Evolutionary conservation across 1,284 basidiomycete genomes (phyloP), one percentile per base, ranked within the genome.

Genomic region (Boletellus deceptivus): DNA sequence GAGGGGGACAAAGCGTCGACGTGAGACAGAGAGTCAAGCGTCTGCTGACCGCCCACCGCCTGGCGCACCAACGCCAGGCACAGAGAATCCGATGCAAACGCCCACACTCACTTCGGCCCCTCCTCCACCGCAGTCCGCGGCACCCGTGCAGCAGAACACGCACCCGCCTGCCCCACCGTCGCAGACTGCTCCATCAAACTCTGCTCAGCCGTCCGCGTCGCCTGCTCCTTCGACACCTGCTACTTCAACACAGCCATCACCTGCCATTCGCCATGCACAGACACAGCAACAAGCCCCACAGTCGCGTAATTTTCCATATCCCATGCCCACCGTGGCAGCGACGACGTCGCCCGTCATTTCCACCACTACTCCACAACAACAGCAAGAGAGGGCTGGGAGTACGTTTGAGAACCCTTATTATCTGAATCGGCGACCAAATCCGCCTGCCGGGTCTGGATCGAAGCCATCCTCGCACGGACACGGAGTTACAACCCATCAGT

Each of bases 1-100:
- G 1, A 70, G 84, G 34, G 82, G 80, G 1, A 72, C 75, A 20
- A 89, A 89, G 60, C 77, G 86, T 38, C 76, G 83, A 41, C 74
- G 79, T 70, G 72, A 79, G 54, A 70, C 73, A 5, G 76, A 79
- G 2, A 59, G 67, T 22, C 66, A 67, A 17, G 8, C 56, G n/a
- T 51, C 63, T 43, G 52, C 64, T 36, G 70, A 70, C 36, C 68
- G 62, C 13, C 63, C 61, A 20, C 56, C 60, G 0, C 58, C 59
- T 8, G 53, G 49, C 3, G 66, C 61, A 31, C 58, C 70, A 6
- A 64, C 60, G 1, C 52, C 63, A 27, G 48, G 52, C 24, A 45
- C 51, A 2, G 69, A 70, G 31, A 64, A 64, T 48, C 46, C 56
- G 13, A 49, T 55, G 8, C 35, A 49, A 18, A 60, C 65, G 4